Evolutionary conservation across 345 rosid species (phyloP).

Genomic region (Aegle marmelos): DNA sequence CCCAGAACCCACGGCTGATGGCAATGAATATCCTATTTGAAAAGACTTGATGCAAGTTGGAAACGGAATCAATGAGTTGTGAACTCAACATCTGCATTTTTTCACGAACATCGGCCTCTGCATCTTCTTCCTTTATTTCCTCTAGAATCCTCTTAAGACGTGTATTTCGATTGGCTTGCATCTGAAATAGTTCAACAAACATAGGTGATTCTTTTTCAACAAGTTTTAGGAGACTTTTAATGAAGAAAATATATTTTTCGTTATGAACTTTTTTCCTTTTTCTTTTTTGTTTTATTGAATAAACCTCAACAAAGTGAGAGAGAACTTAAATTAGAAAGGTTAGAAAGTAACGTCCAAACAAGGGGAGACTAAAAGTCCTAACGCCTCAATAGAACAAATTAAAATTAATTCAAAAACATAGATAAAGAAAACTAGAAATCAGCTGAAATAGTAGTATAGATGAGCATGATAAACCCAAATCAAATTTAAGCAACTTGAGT

Average conservation of each 20-base stretch:
- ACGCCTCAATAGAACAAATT: too few relatives aligned
- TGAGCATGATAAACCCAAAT: too few relatives aligned
- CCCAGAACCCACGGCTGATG: constrained; percentile 88
- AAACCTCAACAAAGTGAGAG: too few relatives aligned
- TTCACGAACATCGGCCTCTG: constrained; percentile 85
- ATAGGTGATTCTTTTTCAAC: neutral
- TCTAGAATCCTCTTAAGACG: constrained; percentile 81
- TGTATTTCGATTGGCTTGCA: constrained; percentile 68
- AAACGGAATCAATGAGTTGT: constrained; percentile 67
- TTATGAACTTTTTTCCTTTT: too few relatives aligned
- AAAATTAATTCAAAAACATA: too few relatives aligned
- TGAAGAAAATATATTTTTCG: too few relatives aligned
- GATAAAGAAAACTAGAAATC: too few relatives aligned
- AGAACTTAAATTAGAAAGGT: too few relatives aligned
- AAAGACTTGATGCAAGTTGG: constrained; percentile 78
- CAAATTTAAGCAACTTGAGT: neutral
- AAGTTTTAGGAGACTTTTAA: neutral
- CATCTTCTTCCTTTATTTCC: constrained; percentile 87
- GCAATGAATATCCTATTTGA: constrained; percentile 78
- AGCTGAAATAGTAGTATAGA: too few relatives aligned
- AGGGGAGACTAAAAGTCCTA: too few relatives aligned
- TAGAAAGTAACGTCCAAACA: too few relatives aligned
- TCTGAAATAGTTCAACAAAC: constrained; percentile 35
- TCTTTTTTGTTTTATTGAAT: too few relatives aligned
- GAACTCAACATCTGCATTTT: constrained; percentile 73